Evolutionary conservation across 78 protist species (phyloP), one percentile per base, ranked within the genome.

Genomic region (Dictyostelium citrinum): DNA sequence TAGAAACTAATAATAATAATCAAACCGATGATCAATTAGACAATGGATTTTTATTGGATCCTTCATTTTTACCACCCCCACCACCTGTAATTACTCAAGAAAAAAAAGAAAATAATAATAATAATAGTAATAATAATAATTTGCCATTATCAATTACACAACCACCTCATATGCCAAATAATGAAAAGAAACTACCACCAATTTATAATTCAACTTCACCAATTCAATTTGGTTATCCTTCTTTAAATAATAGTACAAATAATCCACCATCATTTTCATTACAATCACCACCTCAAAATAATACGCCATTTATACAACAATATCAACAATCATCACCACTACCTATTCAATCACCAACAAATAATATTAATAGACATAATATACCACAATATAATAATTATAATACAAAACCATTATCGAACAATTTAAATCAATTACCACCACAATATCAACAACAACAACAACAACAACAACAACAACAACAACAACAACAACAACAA

Each of bases 31-130:
- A 24, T 2, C 4, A 51, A 20, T n/a, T n/a, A 33, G 60, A n/a
- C 3, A 9, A 9, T 24, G 60, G 14, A 29, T 88, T 20, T 46
- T 43, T 88, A 60, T 35, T 88, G 1, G 93, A 88, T 67, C 93
- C 93, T 16, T 31, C 80, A 45, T 88, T 88, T 88, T 83, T 76
- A 61, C 45, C 93, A 45, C 84, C 93, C 20, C 86, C 91, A 58
- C 58, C 37, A 51, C 91, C 70, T 0, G 11, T 22, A 46, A 60
- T 60, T 22, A 39, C 64, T 20, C 64, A 55, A 55, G 64, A 55
- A 55, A 55, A 20, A 0, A 55, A 55, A 20, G 27, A 55, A 20
- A 16, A 49, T 49, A 49, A 49, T 49, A 49, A 49, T 49, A 49
- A 49, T 49, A 55, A 55, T 55, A 20, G 20, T 51, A 51, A 20